A percentile compares a stretch with the other conserved stretches of the same genome.
phyloP scores from a whole-genome alignment of 192 early-diverging fungal genomes.

The Coemansia furcata region DNA sequence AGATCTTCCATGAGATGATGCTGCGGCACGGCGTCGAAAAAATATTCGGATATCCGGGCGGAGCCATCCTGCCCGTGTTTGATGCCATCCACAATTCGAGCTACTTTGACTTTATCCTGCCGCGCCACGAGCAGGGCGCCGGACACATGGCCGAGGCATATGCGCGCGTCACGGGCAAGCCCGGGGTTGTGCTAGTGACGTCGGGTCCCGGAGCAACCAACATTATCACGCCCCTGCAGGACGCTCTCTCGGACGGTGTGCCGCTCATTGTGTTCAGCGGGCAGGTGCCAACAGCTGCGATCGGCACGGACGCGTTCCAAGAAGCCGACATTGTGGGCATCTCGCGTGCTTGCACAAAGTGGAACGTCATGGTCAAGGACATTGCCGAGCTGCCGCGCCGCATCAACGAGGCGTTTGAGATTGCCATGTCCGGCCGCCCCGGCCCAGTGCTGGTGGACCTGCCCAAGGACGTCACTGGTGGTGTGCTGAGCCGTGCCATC shows the following conservation, averaged over 20 bases:
- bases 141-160: conserved; percentile 99
- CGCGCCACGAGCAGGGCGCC: conserved; percentile 97
- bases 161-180: conserved; percentile 77
- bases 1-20: conserved; percentile 99
- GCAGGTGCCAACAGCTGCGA: conserved; percentile 86
- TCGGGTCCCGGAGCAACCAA: conserved; percentile 98
- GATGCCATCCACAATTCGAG: conserved; percentile 96
- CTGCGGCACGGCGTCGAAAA: conserved; percentile 87
- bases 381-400: conserved; percentile 93
- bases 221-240: conserved; percentile 96
- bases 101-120: conserved; percentile 96
- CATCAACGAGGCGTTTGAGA: conserved; percentile 98
- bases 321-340: conserved; percentile 98
- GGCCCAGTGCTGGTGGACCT: conserved; percentile 97
- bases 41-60: conserved; percentile 98
- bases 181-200: conserved; percentile 72
- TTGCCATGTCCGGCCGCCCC: conserved; percentile 91
- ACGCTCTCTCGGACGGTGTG: conserved; percentile 91
- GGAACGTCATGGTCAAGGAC: conserved; percentile 99
- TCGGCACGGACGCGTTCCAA: conserved; percentile 97
- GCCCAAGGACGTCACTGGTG: conserved; percentile 97
- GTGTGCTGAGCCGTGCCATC: conserved; percentile 81
- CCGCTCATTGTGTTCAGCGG: conserved; percentile 96
- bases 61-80: conserved; percentile 97
- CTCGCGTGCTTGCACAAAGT: conserved; percentile 94